Conservation (phyloP, 106 monocot species). For the Dactylorhiza incarnata region DNA sequence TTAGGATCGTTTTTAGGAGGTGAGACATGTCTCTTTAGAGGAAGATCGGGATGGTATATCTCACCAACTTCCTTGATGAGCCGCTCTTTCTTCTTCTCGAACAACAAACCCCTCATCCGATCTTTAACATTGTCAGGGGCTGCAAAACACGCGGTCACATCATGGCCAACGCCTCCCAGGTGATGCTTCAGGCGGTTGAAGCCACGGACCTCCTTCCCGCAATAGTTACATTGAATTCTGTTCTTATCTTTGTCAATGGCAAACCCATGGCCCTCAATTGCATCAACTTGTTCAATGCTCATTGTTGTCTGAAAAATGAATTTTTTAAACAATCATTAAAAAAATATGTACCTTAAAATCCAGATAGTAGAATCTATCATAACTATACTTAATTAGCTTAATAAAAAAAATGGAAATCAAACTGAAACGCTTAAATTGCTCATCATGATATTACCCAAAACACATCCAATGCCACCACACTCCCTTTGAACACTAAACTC, state of each 20-base stretch:
- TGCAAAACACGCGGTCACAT: constrained; percentile 26
- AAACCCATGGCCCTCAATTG: constrained; percentile 39
- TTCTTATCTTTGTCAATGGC: constrained; percentile 33
- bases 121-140: constrained; percentile 31
- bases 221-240: constrained; percentile 52
- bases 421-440: not conserved
- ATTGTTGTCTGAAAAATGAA: not conserved
- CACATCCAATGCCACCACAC: not conserved
- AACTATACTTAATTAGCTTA: not conserved
- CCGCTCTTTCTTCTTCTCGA: constrained; percentile 44
- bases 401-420: not conserved
- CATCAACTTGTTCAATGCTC: constrained; percentile 9
- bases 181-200: constrained; percentile 55
- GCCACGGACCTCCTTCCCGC: constrained; percentile 34
- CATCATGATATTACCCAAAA: not conserved
- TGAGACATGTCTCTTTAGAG: constrained; percentile 29
- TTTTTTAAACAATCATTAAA: not conserved
- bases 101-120: constrained; percentile 19
- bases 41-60: constrained; percentile 34
- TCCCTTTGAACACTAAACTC: not conserved
- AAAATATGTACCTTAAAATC: not conserved
- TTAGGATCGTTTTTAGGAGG: constrained; percentile 5
- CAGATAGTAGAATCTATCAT: not conserved
- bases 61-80: constrained; percentile 36
- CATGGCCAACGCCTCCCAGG: constrained; percentile 30